phyloP scores from a whole-genome alignment of 208 protist species.

The Entamoeba moshkovskii region DNA sequence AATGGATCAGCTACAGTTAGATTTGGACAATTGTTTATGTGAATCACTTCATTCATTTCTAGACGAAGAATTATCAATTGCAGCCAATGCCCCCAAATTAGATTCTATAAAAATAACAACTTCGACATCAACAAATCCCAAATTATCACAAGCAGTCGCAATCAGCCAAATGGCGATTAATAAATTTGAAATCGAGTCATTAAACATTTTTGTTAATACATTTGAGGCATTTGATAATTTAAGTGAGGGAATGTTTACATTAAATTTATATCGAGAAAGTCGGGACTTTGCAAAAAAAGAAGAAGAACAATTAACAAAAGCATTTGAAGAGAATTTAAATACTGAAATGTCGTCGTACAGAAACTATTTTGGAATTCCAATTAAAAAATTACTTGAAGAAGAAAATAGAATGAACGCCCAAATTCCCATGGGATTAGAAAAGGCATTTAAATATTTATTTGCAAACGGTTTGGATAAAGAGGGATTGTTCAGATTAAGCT shows the following conservation, averaged over 20 bases:
- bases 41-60: background rate
- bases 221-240: background rate
- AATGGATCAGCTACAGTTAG: background rate
- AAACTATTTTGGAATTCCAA: background rate
- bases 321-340: background rate
- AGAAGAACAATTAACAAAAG: background rate
- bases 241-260: background rate
- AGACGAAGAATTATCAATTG: background rate
- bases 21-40: background rate
- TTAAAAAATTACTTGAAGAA: background rate
- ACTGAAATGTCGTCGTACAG: background rate
- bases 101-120: background rate
- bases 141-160: background rate
- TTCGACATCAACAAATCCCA: background rate
- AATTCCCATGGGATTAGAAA: background rate
- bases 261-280: background rate
- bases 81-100: background rate
- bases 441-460: background rate
- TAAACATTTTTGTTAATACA: background rate
- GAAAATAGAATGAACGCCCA: background rate
- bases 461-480: background rate
- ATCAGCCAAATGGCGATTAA: background rate
- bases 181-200: background rate
- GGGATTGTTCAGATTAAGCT: background rate
- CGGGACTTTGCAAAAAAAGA: background rate